Conservation (phyloP, 768 basidiomycete genomes). For the Cyathus striatus region DNA sequence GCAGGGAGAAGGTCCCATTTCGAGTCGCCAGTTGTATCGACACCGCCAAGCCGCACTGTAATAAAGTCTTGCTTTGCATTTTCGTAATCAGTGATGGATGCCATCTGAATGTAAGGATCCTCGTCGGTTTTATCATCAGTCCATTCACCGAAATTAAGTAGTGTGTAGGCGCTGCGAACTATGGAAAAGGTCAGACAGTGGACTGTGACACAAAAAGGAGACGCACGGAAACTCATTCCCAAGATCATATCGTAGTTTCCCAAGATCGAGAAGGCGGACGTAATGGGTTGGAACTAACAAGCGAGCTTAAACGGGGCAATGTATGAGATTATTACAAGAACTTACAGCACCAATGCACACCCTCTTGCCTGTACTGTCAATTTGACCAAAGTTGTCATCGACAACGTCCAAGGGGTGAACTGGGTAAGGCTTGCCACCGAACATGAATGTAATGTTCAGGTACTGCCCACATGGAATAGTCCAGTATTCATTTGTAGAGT, state of each 20-base stretch:
- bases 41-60: conserved; percentile 51
- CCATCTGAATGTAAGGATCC: conserved; percentile 67
- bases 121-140: conserved; percentile 42
- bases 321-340: conserved; percentile 6
- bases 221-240: conserved; percentile 74
- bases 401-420: conserved; percentile 72
- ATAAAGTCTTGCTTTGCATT: conserved; percentile 66
- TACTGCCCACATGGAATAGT: conserved; percentile 69
- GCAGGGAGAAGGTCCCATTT: conserved; percentile 58
- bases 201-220: neutral
- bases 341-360: conserved; percentile 68
- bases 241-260: conserved; percentile 81
- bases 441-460: conserved; percentile 66
- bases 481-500: conserved; percentile 54
- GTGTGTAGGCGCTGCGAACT: conserved; percentile 76
- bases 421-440: conserved; percentile 65
- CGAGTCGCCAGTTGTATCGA: conserved; percentile 48
- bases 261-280: conserved; percentile 70
- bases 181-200: conserved; percentile 6
- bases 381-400: conserved; percentile 50
- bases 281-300: conserved; percentile 75
- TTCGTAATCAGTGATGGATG: conserved; percentile 48
- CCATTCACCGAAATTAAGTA: conserved; percentile 71
- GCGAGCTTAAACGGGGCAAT: neutral
- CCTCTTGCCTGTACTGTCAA: conserved; percentile 41